phyloP scores from a whole-genome alignment of 352 stramenopile species.

The Globisporangium takayamanum region DNA sequence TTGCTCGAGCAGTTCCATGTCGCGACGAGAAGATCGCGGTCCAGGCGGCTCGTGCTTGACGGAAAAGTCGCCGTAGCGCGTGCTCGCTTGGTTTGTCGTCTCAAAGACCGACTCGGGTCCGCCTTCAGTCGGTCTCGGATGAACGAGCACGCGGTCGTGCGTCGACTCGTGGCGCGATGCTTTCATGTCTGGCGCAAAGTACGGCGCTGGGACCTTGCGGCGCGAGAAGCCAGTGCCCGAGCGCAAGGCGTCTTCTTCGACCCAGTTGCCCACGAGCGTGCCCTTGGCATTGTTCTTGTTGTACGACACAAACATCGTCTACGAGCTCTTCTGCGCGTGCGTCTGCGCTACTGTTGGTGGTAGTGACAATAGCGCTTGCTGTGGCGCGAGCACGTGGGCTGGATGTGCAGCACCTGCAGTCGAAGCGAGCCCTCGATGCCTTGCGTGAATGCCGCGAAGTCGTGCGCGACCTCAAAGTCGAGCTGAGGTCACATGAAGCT shows the following conservation, averaged over 20 bases:
- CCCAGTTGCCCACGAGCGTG: constrained; percentile 78
- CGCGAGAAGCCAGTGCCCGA: constrained; percentile 50
- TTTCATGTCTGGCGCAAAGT: constrained; percentile 34
- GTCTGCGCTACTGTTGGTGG: neutral
- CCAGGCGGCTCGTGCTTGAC: constrained; percentile 20
- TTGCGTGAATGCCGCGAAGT: too few relatives aligned
- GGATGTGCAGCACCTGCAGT: neutral
- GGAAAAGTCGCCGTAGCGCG: constrained; percentile 38
- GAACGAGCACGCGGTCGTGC: constrained; percentile 41
- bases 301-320: constrained; percentile 47
- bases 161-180: constrained; percentile 39
- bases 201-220: constrained; percentile 35
- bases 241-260: constrained; percentile 73
- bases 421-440: too few relatives aligned
- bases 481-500: too few relatives aligned
- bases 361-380: neutral
- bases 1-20: constrained; percentile 33
- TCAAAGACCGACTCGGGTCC: constrained; percentile 27
- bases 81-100: constrained; percentile 51
- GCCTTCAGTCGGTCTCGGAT: constrained; percentile 15
- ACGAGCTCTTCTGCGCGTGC: constrained; percentile 1
- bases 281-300: constrained; percentile 82
- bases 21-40: constrained; percentile 35
- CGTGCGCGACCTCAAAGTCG: too few relatives aligned
- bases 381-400: neutral